Conservation (phyloP, 2,329 filamentous ascomycete genomes). For the Ophiostoma angusticollis region DNA sequence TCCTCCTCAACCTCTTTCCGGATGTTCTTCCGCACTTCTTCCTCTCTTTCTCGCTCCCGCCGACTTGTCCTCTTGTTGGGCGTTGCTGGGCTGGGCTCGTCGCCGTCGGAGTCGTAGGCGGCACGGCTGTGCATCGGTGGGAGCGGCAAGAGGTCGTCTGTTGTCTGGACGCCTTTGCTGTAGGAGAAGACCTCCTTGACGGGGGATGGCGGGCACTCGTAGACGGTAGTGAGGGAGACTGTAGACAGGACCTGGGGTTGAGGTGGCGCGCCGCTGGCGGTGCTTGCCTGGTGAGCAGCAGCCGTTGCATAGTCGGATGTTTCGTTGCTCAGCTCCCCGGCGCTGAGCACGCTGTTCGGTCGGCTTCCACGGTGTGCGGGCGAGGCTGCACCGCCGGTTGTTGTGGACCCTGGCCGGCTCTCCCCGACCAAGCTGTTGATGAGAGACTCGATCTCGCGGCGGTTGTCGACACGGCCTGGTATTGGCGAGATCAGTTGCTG, state of each 20-base stretch:
- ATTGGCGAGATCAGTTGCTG: conserved; percentile 54
- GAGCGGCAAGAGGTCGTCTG: conserved; percentile 55
- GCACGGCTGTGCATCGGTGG: conserved; percentile 39
- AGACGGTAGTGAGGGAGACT: conserved; percentile 60
- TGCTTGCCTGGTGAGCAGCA: conserved; percentile 20
- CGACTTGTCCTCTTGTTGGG: conserved; percentile 65
- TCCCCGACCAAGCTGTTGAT: conserved; percentile 76
- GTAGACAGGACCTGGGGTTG: conserved; percentile 58
- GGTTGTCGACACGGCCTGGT: conserved; percentile 54
- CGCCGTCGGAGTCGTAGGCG: conserved; percentile 50
- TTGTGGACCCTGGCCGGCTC: conserved; percentile 56
- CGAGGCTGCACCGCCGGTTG: conserved; percentile 50
- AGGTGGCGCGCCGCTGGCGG: conserved; percentile 6
- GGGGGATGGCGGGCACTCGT: conserved; percentile 65
- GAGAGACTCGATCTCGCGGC: conserved; percentile 69
- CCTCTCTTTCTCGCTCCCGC: conserved; percentile 69
- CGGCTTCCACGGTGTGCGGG: conserved; percentile 58
- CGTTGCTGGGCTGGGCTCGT: conserved; percentile 41
- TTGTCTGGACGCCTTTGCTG: conserved; percentile 91
- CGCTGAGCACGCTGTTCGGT: conserved; percentile 76
- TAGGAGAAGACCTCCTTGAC: conserved; percentile 84
- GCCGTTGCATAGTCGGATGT: conserved; percentile 47
- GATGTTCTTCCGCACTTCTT: conserved; percentile 75
- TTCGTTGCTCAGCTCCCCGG: conserved; percentile 66
- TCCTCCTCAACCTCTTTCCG: conserved; percentile 89